Base-by-base conservation (phyloP, 106 monocot species). In the Dioscorea alata region DNA sequence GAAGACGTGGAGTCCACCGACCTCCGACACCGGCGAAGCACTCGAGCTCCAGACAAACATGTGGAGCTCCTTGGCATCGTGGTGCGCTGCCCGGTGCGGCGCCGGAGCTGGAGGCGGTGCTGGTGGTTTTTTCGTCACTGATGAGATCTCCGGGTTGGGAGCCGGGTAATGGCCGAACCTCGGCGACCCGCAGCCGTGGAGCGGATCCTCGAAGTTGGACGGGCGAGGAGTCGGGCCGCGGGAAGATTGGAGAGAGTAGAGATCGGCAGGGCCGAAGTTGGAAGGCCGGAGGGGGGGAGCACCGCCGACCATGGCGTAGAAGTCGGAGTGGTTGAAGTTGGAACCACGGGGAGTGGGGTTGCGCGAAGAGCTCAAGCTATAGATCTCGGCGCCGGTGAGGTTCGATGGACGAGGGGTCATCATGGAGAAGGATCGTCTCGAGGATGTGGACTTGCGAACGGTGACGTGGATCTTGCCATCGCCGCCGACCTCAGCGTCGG, bases 11-110 rank as follows among this genome's bases (percentile, higher is more conserved):
- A 82, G 73, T 18, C 81, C 88, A 49, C 78, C 67, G 23, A 75
- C 81, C 34, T 88, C 88, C 23, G 85, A 85, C 25, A 79, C 82
- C 58, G 84, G 88, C 48, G 88, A 88, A 22, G 76, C 76, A 71
- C 56, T 82, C 35, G 85, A 88, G 76, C 88, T 88, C 88, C 88
- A 88, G n/a, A 88, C 85, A 68, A 88, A 88, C 88, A 88, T 88
- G 68, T 88, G 88, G 49, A 88, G 71, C 82, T 88, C 88, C 81
- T 79, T 82, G 0, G 83, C 71, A 70, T 87, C 86, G 24, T 82
- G 75, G 70, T 65, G 61, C 16, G 63, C 54, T 8, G 54, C 54
- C 54, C 18, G 1, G 4, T 16, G 54, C 13, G 54, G 54, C 13
- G 54, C 18, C 54, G 54, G 54, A 13, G 13, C n/a, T 22, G 23